phyloP scores from a whole-genome alignment of 768 basidiomycete species.

The Rhodotorula paludigena region DNA sequence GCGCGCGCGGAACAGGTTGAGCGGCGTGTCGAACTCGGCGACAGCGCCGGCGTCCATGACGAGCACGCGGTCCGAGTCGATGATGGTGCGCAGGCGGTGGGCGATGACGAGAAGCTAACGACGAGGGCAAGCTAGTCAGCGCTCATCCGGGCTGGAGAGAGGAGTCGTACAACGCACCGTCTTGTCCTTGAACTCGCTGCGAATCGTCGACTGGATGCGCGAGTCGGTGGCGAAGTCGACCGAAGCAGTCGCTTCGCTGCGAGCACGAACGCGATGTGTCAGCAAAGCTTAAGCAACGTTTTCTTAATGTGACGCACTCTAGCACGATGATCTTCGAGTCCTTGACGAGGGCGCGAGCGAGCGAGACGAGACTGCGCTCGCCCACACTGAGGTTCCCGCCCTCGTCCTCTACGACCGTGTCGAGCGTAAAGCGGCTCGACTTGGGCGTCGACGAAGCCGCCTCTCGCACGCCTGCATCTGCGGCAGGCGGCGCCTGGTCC shows the following conservation, averaged over 20 bases:
- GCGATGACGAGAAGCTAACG: constrained; percentile 31
- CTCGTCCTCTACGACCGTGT: constrained; percentile 78
- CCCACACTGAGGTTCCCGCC: constrained; percentile 52
- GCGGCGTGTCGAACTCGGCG: constrained; percentile 49
- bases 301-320: constrained; percentile 78
- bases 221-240: constrained; percentile 67
- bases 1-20: constrained; percentile 52
- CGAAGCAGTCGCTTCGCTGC: constrained; percentile 39
- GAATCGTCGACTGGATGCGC: constrained; percentile 86
- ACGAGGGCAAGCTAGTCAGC: constrained; percentile 55
- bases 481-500: constrained; percentile 39
- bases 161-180: constrained; percentile 50
- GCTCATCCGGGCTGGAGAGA: constrained; percentile 57
- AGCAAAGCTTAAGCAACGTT: background rate
- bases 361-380: constrained; percentile 74
- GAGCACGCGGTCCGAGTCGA: constrained; percentile 80
- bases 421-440: constrained; percentile 64
- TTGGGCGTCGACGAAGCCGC: constrained; percentile 49
- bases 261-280: constrained; percentile 37
- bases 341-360: constrained; percentile 84
- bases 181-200: constrained; percentile 67
- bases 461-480: background rate
- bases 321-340: constrained; percentile 76
- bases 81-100: constrained; percentile 82
- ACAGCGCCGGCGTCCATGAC: constrained; percentile 77